Evolutionary conservation across 768 basidiomycete genomes (phyloP).

Genomic region (Nidularia sp.): DNA sequence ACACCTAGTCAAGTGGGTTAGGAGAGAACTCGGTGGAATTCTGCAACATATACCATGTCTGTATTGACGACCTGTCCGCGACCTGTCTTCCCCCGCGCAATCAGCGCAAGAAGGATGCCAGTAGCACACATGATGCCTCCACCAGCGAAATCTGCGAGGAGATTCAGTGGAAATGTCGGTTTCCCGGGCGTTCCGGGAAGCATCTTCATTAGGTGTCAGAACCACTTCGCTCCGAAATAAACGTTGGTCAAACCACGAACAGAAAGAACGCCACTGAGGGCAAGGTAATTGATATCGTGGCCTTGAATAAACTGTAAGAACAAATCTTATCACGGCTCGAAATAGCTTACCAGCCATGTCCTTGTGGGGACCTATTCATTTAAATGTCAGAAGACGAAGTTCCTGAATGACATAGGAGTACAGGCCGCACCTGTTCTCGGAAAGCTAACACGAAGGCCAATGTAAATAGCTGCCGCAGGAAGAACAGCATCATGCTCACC

Average conservation of each 20-base stretch:
- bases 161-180: constrained; percentile 69
- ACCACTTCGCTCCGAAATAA: background rate
- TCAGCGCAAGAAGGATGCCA: constrained; percentile 71
- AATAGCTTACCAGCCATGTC: constrained; percentile 65
- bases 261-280: constrained; percentile 70
- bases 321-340: no score
- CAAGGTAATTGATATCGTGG: constrained; percentile 84
- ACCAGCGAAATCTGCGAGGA: constrained; percentile 81
- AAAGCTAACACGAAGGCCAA: constrained; percentile 33
- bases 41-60: constrained; percentile 57
- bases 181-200: constrained; percentile 60
- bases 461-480: no score
- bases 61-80: constrained; percentile 70
- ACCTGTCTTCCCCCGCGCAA: constrained; percentile 62
- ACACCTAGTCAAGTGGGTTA: constrained; percentile 45
- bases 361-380: constrained; percentile 53
- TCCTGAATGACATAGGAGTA: background rate
- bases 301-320: constrained; percentile 30
- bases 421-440: constrained; percentile 46
- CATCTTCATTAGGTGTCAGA: constrained; percentile 36
- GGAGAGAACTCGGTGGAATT: background rate
- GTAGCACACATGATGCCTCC: constrained; percentile 70
- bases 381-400: constrained; percentile 8
- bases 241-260: constrained; percentile 25
- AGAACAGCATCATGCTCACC: constrained; percentile 36